Evolutionary conservation across 2,329 filamentous ascomycete species (phyloP).

Genomic region (Teratosphaeriaceae sp.): DNA sequence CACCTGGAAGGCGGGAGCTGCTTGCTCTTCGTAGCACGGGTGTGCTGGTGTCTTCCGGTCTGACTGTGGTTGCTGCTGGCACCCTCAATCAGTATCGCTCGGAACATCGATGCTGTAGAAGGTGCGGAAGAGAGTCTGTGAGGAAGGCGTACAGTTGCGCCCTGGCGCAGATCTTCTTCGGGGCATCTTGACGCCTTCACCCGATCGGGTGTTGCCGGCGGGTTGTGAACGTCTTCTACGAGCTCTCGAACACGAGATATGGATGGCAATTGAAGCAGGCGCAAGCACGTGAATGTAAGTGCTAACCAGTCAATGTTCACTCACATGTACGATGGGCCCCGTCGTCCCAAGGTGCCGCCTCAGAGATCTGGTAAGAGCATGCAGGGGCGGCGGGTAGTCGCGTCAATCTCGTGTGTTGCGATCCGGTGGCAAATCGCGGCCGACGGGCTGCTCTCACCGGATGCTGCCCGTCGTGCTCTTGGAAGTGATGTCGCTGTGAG

Average conservation of each 20-base stretch:
- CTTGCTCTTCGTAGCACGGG: not conserved
- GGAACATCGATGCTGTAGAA: not conserved
- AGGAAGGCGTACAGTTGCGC: conserved; percentile 4
- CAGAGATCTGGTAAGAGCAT: too few species aligned
- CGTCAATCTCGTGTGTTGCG: too few species aligned
- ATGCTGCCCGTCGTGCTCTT: too few species aligned
- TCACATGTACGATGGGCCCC: too few species aligned
- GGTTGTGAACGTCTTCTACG: not conserved
- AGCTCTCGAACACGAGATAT: not conserved
- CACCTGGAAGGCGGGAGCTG: not conserved
- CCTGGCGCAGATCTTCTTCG: conserved; percentile 4
- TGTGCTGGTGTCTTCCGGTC: not conserved
- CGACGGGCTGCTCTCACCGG: too few species aligned
- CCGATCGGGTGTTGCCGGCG: not conserved
- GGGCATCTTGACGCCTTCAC: conserved; percentile 2
- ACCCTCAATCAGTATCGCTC: not conserved
- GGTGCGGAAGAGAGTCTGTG: not conserved
- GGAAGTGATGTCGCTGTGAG: too few species aligned
- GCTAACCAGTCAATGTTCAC: too few species aligned
- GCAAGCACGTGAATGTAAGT: too few species aligned
- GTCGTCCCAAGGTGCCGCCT: too few species aligned
- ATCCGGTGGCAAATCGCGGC: too few species aligned
- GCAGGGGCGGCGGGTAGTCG: too few species aligned
- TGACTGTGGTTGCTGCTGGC: not conserved
- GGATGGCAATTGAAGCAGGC: not conserved